Evolutionary conservation across 352 stramenopile genomes (phyloP), one percentile per base, ranked within the genome.

Genomic region (Phytopythium delawarense): DNA sequence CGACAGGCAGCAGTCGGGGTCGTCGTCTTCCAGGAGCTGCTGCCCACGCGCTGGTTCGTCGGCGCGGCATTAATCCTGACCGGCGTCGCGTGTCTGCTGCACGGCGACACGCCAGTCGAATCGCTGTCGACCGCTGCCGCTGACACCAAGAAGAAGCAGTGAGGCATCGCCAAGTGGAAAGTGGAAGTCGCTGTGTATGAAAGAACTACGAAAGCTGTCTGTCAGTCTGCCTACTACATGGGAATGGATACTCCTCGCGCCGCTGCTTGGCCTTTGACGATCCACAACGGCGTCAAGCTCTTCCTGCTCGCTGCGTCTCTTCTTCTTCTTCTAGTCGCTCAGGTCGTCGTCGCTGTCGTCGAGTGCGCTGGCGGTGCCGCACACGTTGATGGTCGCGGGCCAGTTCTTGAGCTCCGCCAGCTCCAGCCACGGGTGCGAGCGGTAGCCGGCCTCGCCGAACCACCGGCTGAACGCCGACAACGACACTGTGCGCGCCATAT

Each of bases 361-460:
- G 1, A 71, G 70, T 35, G 76, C 67, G 18, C 70, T 71, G 20
- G 76, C 77, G 28, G 68, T 78, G 49, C 78, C 74, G 44, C 79
- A 84, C 11, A 92, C 76, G 61, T 92, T 84, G 61, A 92, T 85
- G 23, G 72, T 81, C 34, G 73, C 77, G 0, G 85, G 87, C 87
- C 87, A 96, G 59, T 94, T 82, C 59, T 83, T 62, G 1, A 96
- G 70, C 54, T 92, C 82, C 0, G 74, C 76, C 3, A 96, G 78
- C 63, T 94, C 83, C 8, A 96, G 72, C 87, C 87, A 96, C 52
- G 84, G 75, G 60, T 91, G 70, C 15, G 74, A 79, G 50, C 78
- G 78, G 45, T 88, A 87, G 1, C 87, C 82, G 0, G 65, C 44
- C 11, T 88, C 84, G 35, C 79, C 70, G 53, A 93, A 94, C 87